These are phyloP conservation scores for Cyclocybe cylindracea DNA, from an alignment of 768 basidiomycete genomes.

Conservation along the genomic window DNA sequence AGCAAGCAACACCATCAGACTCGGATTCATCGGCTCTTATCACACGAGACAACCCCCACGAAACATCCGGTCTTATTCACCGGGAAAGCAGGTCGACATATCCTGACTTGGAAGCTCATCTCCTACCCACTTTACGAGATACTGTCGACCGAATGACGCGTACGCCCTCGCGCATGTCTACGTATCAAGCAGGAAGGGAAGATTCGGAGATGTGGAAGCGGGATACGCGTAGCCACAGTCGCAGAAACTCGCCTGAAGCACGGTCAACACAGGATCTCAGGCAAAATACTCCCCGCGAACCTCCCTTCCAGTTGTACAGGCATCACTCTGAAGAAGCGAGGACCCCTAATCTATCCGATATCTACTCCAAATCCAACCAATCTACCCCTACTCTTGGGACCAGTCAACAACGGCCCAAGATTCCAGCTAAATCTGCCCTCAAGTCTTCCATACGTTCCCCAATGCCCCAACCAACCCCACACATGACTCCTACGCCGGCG, in stretches of 20 bases:
- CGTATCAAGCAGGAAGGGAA: conserved; percentile 2
- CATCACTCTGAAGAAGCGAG: background rate
- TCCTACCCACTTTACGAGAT: conserved; percentile 70
- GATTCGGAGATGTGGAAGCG: background rate
- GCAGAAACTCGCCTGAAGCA: conserved; percentile 10
- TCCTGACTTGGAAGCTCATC: conserved; percentile 61
- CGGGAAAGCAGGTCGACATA: conserved; percentile 45
- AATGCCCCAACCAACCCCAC: conserved; percentile 25
- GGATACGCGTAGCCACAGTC: conserved; percentile 1
- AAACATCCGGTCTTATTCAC: conserved; percentile 6
- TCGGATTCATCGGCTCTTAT: conserved; percentile 10
- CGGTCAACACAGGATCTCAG: conserved; percentile 1
- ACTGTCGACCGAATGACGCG: conserved; percentile 77
- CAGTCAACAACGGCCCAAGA: conserved; percentile 31
- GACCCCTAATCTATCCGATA: conserved; percentile 9
- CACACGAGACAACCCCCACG: conserved; percentile 1
- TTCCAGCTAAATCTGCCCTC: conserved; percentile 30
- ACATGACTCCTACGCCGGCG: conserved; percentile 1
- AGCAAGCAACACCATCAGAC: background rate
- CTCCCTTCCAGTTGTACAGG: background rate
- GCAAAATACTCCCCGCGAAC: conserved; percentile 1
- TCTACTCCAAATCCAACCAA: conserved; percentile 5
- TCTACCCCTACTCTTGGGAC: conserved; percentile 17
- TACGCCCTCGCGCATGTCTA: conserved; percentile 36
- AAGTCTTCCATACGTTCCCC: conserved; percentile 42